Percentiles rank a stretch among this genome's conserved stretches.
These are phyloP conservation scores for Sorghum bicolor DNA, from an alignment of 176 grass and related monocot species.

Conservation along the genomic window Sorghum_bicolor_NCBIv3 NC_012870.2:6226501-6227000, in stretches of 20 bases:
- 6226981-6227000: constrained; percentile 16
- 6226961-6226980: constrained; percentile 52
- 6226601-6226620: too few species aligned
- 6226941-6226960: constrained; percentile 36
- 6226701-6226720: neutral
- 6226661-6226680: neutral
- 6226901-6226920: constrained; percentile 31
- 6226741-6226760: constrained; percentile 4
- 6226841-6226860: constrained; percentile 17
- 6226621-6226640: neutral
- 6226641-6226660: neutral
- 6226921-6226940: constrained; percentile 52
- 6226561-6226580: too few species aligned
- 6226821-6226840: constrained; percentile 31
- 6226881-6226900: neutral
- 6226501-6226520: neutral
- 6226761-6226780: constrained; percentile 5
- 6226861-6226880: constrained; percentile 7
- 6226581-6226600: too few species aligned
- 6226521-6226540: too few species aligned
- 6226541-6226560: too few species aligned
- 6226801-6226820: constrained; percentile 15
- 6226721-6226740: neutral
- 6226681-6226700: neutral
- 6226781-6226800: neutral